Base-by-base conservation (phyloP, 1,284 basidiomycete species). In the Ganoderma meredithae region DNA sequence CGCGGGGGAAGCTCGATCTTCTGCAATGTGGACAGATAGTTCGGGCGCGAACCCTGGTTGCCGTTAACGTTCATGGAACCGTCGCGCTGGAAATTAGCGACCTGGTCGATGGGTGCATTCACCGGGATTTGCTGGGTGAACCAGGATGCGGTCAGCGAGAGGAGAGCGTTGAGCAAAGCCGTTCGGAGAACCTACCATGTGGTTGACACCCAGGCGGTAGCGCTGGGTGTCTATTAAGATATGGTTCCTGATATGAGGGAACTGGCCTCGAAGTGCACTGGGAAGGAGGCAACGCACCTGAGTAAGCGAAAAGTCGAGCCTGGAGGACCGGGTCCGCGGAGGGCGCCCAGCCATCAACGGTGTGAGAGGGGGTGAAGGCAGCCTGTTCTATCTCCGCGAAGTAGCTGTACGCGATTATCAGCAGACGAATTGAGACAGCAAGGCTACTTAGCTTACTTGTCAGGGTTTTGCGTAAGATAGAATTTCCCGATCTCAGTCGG, bases 281-380 rank as follows among this genome's bases (percentile, higher is more conserved):
- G 22, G 53, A 27, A 60, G 41, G 10, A 47, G 31, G 22, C 22
- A 13, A 43, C 69, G 31, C 43, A 74, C 73, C 74, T 9, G 74
- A 67, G 67, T 85, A 85, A 0, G 82, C 80, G 77, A 83, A 85
- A 22, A 84, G 76, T 31, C 83, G 80, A 4, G 80, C 77, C 68
- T 84, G 83, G 49, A 85, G 78, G 17, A 84, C 81, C 3, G 83
- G 83, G 72, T 84, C 84, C 22, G 81, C 79, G 5, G 81, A 80
- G 1, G 82, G 77, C 68, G 82, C 83, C 75, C 82, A 79, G 17
- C 84, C 84, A 6, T 78, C 78, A 27, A 84, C 82, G 63, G 90
- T 81, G 78, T 97, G 95, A 0, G 93, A 91, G 0, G 96, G 96
- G 33, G 93, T 86, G 84, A 95, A 97, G 1, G 94, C 95, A 66